Evolutionary conservation across 441 rosid species (phyloP).

Genomic region (Adansonia rubrostipa): DNA sequence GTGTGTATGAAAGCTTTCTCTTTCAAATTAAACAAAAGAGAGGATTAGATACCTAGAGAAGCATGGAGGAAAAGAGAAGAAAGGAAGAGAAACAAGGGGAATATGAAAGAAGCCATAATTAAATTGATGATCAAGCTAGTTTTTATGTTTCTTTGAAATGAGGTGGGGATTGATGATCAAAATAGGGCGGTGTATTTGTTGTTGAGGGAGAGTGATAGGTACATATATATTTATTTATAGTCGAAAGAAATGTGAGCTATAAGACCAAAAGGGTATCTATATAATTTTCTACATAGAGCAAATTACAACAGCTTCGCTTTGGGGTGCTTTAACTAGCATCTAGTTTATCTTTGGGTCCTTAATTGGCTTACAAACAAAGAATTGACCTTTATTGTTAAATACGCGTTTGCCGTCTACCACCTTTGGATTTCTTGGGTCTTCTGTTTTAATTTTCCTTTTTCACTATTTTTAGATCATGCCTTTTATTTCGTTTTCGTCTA

Average conservation of each 20-base stretch:
- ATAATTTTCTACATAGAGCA: background rate
- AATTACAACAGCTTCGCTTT: too few species aligned
- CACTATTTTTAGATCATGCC: background rate
- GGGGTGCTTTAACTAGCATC: background rate
- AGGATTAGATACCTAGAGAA: conserved; percentile 48
- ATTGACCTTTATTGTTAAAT: conserved; percentile 8
- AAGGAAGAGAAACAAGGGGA: conserved; percentile 49
- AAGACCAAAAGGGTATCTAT: background rate
- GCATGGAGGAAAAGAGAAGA: conserved; percentile 67
- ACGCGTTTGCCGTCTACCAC: conserved; percentile 24
- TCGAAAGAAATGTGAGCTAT: background rate
- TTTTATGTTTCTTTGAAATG: background rate
- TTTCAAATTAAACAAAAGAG: background rate
- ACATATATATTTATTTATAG: background rate
- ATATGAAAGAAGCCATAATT: conserved; percentile 62
- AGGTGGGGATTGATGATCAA: background rate
- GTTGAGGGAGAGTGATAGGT: background rate
- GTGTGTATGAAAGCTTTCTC: too few species aligned
- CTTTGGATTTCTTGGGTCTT: background rate
- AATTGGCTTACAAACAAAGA: conserved; percentile 6
- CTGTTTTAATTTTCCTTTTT: background rate
- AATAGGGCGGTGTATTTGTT: background rate
- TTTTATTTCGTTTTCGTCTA: background rate
- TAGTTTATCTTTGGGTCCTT: background rate
- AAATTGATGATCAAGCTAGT: conserved; percentile 12